Base-by-base conservation (phyloP, 2,329 filamentous ascomycete species). In the Talaromyces pinophilus region DNA sequence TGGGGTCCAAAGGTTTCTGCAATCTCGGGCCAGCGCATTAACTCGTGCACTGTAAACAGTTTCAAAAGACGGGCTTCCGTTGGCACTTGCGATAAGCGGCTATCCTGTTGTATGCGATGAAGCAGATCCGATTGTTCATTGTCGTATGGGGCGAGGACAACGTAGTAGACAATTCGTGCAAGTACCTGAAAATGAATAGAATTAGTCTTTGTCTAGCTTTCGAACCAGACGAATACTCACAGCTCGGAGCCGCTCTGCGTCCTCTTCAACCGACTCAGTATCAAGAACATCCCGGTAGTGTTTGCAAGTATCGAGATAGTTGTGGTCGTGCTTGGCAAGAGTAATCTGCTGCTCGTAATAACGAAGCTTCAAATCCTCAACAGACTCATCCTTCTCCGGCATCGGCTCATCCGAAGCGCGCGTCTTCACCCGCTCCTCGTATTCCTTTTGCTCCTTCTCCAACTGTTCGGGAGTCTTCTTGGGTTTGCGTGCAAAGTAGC, bases 261-360 rank as follows among this genome's bases (percentile, higher is more conserved):
- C 93, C 72, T 96, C 88, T 80, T 98, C 92, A 4, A 99, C 93
- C 2, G 93, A 92, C 78, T 97, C 93, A 0, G 96, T 99, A 77
- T 99, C 94, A 68, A 99, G 82, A 4, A 99, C 94, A 78, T 98
- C 93, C 77, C 95, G 87, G 83, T 98, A 99, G 82, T 99, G 89
- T 82, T 99, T 99, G 88, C 95, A 99, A 40, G 90, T 94, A 70
- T 98, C 94, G 40, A 99, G 88, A 75, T 99, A 99, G 81, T 97
- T 97, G 82, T 93, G 88, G 70, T 99, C 95, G 74, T 99, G 93
- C 85, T 97, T 98, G 65, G 95, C 92, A 63, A 99, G 84, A 57
- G 88, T 90, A 75, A 99, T 96, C 82, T 99, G 95, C 79, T 98
- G 95, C 82, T 97, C 93, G 81, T 97, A 99, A 82, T 93, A 99